phyloP scores from a whole-genome alignment of 768 basidiomycete species.

The Kockovaella imperatae region DNA sequence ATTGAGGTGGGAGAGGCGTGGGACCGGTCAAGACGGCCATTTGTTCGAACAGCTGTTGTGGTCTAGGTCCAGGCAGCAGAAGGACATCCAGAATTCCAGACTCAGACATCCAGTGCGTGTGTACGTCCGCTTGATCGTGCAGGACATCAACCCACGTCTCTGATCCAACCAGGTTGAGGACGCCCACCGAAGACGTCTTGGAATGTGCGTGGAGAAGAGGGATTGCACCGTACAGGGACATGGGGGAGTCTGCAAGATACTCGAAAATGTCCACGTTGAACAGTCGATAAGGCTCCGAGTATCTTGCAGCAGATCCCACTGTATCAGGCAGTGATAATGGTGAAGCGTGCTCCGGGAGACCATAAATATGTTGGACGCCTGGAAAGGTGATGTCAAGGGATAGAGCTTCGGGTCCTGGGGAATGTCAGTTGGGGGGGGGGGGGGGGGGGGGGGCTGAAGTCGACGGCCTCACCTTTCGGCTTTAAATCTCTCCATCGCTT shows the following conservation, averaged over 20 bases:
- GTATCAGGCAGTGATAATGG: slow-evolving; percentile 82
- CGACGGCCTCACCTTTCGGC: slow-evolving; percentile 68
- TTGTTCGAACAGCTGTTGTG: slow-evolving; percentile 72
- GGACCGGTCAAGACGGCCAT: slow-evolving; percentile 79
- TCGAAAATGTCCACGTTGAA: slow-evolving; percentile 96
- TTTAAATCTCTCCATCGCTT: slow-evolving; percentile 83
- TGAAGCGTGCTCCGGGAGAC: slow-evolving; percentile 94
- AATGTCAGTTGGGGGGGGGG: background rate
- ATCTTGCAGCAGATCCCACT: slow-evolving; percentile 58
- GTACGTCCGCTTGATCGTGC: slow-evolving; percentile 52
- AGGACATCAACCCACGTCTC: slow-evolving; percentile 93
- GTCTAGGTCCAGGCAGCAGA: slow-evolving; percentile 83
- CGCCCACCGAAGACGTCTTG: slow-evolving; percentile 72
- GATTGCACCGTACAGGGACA: slow-evolving; percentile 81
- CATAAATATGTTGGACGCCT: slow-evolving; percentile 80
- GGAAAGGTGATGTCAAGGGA: slow-evolving; percentile 91
- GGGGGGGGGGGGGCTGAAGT: background rate
- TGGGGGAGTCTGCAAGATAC: slow-evolving; percentile 59
- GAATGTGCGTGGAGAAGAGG: slow-evolving; percentile 92
- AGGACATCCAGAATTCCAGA: slow-evolving; percentile 93
- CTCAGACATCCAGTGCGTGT: slow-evolving; percentile 96
- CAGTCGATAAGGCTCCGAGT: slow-evolving; percentile 84
- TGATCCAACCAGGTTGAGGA: slow-evolving; percentile 78
- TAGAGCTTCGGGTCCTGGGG: slow-evolving; percentile 84
- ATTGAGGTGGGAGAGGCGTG: slow-evolving; percentile 77